phyloP scores from a whole-genome alignment of 331 rosid species.

The Arachis monticola region DNA sequence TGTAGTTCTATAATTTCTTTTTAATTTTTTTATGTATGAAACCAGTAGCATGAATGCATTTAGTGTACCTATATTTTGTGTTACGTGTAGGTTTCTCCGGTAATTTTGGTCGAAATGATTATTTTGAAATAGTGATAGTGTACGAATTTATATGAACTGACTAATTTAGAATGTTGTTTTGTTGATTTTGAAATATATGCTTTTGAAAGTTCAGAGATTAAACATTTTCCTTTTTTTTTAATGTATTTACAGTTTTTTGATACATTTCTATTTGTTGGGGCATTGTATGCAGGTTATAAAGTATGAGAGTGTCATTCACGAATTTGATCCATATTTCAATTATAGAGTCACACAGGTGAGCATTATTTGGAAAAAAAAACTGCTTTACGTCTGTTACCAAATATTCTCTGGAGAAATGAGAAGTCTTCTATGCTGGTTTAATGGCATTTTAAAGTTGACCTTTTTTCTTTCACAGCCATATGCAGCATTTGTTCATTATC shows the following conservation, averaged over 20 bases:
- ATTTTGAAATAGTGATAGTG: not conserved
- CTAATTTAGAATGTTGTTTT: not conserved
- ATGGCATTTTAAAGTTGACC: slow-evolving; percentile 9
- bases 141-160: slow-evolving; percentile 19
- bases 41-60: slow-evolving; percentile 25
- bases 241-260: not conserved
- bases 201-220: not conserved
- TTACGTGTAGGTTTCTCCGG: not conserved
- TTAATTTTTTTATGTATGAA: not conserved
- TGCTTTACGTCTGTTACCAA: slow-evolving; percentile 2
- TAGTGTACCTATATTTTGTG: not conserved
- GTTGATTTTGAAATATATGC: not conserved
- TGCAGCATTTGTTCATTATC: slow-evolving; percentile 8
- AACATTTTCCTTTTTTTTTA: not conserved
- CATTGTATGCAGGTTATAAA: slow-evolving; percentile 81
- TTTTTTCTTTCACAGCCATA: not conserved
- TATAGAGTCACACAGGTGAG: slow-evolving; percentile 98
- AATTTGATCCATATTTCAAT: slow-evolving; percentile 98
- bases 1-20: not conserved
- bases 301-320: slow-evolving; percentile 98
- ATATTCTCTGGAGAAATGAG: not conserved
- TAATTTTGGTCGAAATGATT: slow-evolving; percentile 7
- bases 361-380: slow-evolving; percentile 27
- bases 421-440: slow-evolving; percentile 22
- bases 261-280: slow-evolving; percentile 29